Percentiles rank a stretch among this genome's conserved stretches.
These are phyloP conservation scores for Fusarium neocosmosporiellum DNA, from an alignment of 2,329 filamentous ascomycete genomes.

Conservation along the genomic window DNA sequence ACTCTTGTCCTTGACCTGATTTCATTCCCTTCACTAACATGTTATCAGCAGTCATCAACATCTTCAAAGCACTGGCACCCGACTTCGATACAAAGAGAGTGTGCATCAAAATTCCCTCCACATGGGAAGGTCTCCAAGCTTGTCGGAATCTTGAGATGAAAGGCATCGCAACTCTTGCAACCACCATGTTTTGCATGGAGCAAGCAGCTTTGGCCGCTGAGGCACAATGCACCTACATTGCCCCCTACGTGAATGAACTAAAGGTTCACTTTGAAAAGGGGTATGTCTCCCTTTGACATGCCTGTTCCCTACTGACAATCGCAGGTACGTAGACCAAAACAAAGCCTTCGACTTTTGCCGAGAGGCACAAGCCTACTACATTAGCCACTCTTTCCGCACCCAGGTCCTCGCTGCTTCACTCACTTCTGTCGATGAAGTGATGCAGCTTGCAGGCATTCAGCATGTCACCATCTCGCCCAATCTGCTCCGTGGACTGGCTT, in stretches of 20 bases:
- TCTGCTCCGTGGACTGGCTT: conserved; percentile 60
- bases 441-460: conserved; percentile 66
- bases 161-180: conserved; percentile 70
- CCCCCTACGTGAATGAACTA: conserved; percentile 74
- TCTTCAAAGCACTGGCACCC: conserved; percentile 37
- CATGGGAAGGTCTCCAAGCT: conserved; percentile 72
- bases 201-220: conserved; percentile 70
- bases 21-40: not conserved
- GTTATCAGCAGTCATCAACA: conserved; percentile 57
- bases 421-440: conserved; percentile 67
- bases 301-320: not conserved
- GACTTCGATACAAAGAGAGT: conserved; percentile 59
- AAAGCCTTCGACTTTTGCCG: conserved; percentile 63
- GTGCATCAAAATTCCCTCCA: conserved; percentile 72
- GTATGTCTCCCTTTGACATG: conserved; percentile 45
- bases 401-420: conserved; percentile 68
- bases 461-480: conserved; percentile 69
- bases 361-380: conserved; percentile 64
- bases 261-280: conserved; percentile 68
- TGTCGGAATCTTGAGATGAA: conserved; percentile 63
- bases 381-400: conserved; percentile 54
- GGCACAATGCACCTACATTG: conserved; percentile 69
- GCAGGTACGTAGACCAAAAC: conserved; percentile 59
- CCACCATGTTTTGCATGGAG: conserved; percentile 70
- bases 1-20: not conserved